Conservation (phyloP, 2,329 filamentous ascomycete genomes). For the Bipolaris oryzae region DNA sequence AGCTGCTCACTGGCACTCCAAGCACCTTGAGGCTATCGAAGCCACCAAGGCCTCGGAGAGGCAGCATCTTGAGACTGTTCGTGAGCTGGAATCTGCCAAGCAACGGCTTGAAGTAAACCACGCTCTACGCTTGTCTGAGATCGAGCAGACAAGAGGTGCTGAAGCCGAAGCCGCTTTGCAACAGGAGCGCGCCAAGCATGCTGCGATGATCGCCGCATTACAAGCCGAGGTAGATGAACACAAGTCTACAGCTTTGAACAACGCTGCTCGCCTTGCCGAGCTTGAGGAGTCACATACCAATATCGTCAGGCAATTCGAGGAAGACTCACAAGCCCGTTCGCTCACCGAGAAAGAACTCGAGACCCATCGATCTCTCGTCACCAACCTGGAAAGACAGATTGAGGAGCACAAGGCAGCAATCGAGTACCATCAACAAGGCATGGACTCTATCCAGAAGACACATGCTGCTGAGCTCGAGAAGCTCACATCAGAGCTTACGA, state of each 20-base stretch:
- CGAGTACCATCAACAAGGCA: constrained; percentile 59
- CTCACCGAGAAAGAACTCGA: constrained; percentile 59
- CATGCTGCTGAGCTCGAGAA: constrained; percentile 63
- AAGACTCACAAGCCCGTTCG: constrained; percentile 66
- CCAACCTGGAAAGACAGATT: constrained; percentile 63
- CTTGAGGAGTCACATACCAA: constrained; percentile 74
- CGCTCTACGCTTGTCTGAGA: constrained; percentile 34
- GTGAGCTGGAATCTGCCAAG: constrained; percentile 71
- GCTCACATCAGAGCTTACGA: constrained; percentile 41
- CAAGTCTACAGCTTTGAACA: constrained; percentile 72
- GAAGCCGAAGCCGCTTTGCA: constrained; percentile 45
- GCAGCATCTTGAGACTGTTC: constrained; percentile 73
- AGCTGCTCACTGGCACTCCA: constrained; percentile 74
- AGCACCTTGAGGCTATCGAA: constrained; percentile 73
- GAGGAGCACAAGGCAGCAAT: constrained; percentile 62
- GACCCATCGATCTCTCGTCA: constrained; percentile 58
- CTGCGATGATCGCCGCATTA: constrained; percentile 63
- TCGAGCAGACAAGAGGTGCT: constrained; percentile 38
- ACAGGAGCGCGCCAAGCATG: constrained; percentile 52
- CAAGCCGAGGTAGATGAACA: constrained; percentile 81
- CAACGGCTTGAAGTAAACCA: constrained; percentile 47
- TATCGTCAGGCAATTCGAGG: constrained; percentile 70
- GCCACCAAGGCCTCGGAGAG: constrained; percentile 75
- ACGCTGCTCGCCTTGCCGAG: constrained; percentile 71
- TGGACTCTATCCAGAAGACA: constrained; percentile 60